Evolutionary conservation across 768 basidiomycete genomes (phyloP), one percentile per base, ranked within the genome.

Genomic region (Russula brevipes): DNA sequence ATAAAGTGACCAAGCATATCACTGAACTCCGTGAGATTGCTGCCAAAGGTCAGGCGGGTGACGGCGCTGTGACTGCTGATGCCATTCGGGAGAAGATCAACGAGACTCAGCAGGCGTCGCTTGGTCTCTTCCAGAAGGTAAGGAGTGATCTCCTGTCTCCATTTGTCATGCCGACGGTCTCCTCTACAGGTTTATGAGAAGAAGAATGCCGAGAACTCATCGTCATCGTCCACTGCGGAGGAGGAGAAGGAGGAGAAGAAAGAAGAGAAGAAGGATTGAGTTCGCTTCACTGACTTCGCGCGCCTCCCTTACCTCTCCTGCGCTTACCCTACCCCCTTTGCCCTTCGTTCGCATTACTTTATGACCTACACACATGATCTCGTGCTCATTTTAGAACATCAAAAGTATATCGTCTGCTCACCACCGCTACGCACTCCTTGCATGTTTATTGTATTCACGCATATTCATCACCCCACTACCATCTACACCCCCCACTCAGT

Each of bases 71-170:
- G 69, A 91, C 87, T 60, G 85, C 94, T 41, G 95, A 98, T 45
- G 73, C 80, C 60, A 94, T 99, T 79, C 88, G 91, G 72, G 88
- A 89, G 74, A 94, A 94, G 84, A 88, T 96, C 71, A 86, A 82
- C 74, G 93, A 94, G 78, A 93, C 94, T 5, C 96, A 98, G 72
- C 87, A 90, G 70, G 96, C 95, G 16, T 95, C 93, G 17, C 85
- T 98, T 42, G 91, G 91, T 63, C 87, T 98, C 63, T 98, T 98
- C 95, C 90, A 96, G 77, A 96, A 94, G 87, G 62, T 63, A 39
- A 31, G n/a, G 16, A 46, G 2, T n/a, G 0, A 3, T 3, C 35
- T 39, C 9, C 30, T 4, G 7, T 19, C 12, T 30, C 3, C 17
- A 24, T 5, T 0, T 30, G 16, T 12, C 17, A 17, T 46, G 2